Conservation (phyloP, 164 flowering plant species). For the Aristolochia californica region DNA sequence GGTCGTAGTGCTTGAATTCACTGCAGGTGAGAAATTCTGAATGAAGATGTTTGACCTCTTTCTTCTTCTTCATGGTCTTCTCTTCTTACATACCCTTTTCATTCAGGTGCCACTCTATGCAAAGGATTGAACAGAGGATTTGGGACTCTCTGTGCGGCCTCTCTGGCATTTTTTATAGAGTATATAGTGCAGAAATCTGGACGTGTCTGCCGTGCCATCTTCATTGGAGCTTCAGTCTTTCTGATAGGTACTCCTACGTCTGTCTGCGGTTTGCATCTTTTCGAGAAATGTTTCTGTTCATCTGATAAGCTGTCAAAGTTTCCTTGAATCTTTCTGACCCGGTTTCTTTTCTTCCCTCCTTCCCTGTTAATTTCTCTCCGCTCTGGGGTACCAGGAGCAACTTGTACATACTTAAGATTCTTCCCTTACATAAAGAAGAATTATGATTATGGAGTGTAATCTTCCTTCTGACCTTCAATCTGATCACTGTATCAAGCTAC, state of each 20-base stretch:
- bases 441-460: conserved; percentile 87
- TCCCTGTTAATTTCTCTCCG: not conserved
- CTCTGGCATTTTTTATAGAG: conserved; percentile 65
- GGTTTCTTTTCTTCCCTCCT: not conserved
- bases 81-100: not conserved
- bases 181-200: conserved; percentile 48
- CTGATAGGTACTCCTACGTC: conserved; percentile 45
- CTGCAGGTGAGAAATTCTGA: conserved; percentile 48
- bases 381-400: conserved; percentile 13
- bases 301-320: too few relatives aligned
- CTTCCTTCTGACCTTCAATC: conserved; percentile 78
- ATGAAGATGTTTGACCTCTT: not conserved
- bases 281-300: too few relatives aligned
- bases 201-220: conserved; percentile 40
- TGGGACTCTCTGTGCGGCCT: conserved; percentile 75
- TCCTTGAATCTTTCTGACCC: not conserved
- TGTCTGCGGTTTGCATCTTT: not conserved
- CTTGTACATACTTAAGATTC: conserved; percentile 65
- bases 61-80: not conserved
- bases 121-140: conserved; percentile 86
- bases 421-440: conserved; percentile 74
- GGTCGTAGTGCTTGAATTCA: conserved; percentile 86
- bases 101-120: conserved; percentile 76
- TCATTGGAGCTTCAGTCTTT: conserved; percentile 65
- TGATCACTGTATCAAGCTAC: conserved; percentile 77